Percentiles rank a stretch among this genome's conserved stretches.
These are phyloP conservation scores for Rugosomyces carneus DNA, from an alignment of 1,284 basidiomycete species.

Conservation along the genomic window DNA sequence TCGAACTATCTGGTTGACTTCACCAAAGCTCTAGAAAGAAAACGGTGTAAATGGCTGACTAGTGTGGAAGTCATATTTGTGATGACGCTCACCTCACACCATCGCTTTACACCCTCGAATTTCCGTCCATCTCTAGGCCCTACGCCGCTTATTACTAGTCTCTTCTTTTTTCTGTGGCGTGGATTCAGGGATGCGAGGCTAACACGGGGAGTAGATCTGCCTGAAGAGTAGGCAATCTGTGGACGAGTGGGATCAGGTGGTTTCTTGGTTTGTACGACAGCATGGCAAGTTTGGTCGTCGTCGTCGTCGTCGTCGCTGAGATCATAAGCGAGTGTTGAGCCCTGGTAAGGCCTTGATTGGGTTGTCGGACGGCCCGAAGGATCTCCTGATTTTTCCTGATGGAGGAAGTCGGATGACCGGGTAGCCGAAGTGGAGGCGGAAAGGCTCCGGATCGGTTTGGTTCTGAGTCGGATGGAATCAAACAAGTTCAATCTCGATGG, in stretches of 20 bases:
- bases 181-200: constrained; percentile 40
- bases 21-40: constrained; percentile 62
- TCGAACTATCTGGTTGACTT: constrained; percentile 60
- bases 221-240: constrained; percentile 33
- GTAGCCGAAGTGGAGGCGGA: constrained; percentile 23
- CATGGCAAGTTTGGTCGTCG: constrained; percentile 25
- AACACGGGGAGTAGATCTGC: constrained; percentile 33
- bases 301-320: constrained; percentile 22
- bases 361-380: constrained; percentile 8
- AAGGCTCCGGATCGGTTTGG: constrained; percentile 29
- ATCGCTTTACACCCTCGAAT: constrained; percentile 53
- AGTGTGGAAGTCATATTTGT: no score
- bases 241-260: constrained; percentile 24
- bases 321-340: constrained; percentile 15
- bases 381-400: constrained; percentile 15
- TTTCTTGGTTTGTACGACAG: constrained; percentile 19
- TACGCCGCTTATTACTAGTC: constrained; percentile 51
- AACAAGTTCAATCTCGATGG: constrained; percentile 42
- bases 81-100: constrained; percentile 70
- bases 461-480: constrained; percentile 41
- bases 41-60: no score
- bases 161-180: constrained; percentile 41
- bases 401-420: constrained; percentile 19
- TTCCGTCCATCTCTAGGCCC: constrained; percentile 40
- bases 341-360: constrained; percentile 16